Base-by-base conservation (phyloP, 129 eudicot genomes). In the Glebionis coronaria region DNA sequence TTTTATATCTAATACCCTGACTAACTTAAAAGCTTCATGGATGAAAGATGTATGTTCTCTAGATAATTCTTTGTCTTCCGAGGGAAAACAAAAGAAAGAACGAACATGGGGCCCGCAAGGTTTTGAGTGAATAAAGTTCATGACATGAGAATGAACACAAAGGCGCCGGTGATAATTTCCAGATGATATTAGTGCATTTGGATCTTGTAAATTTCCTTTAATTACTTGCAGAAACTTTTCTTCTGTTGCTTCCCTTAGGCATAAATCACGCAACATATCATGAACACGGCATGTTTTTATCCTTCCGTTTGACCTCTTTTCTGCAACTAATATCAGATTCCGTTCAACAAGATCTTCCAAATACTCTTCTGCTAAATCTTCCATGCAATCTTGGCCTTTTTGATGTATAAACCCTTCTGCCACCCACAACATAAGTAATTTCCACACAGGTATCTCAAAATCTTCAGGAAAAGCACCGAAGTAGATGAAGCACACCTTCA, bases 61-160 rank as follows among this genome's bases (percentile, higher is more conserved):
- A 5, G 76, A 76, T 73, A 84, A 69, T 25, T 50, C 72, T 0
- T n/a, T 56, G 63, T 81, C 78, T 46, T 78, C 79, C 25, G 9
- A 40, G 3, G 79, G 57, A 50, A 85, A 81, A 54, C 84, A 81
- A 60, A 87, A 56, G 69, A 87, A 83, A 10, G 87, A 81, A 16
- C 95, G 95, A 35, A 82, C 87, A 12, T 76, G 90, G 16, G 84
- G 76, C 44, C 74, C 82, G 12, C 56, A 64, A 71, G 87, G 87
- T 80, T 65, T 81, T 5, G 85, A 76, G 53, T 66, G 65, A 31
- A 84, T 63, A 21, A 65, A 83, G 31, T 74, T 74, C 71, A 76
- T 67, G 38, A 81, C 79, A 47, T 79, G 75, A 0, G 85, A 87
- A 74, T 81, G 89, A 62, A 87, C 72, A 77, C 74, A 78, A 69